Evolutionary conservation across 139 green algal genomes (phyloP), one percentile per base, ranked within the genome.

Genomic region (Pycnococcus provasolii): DNA sequence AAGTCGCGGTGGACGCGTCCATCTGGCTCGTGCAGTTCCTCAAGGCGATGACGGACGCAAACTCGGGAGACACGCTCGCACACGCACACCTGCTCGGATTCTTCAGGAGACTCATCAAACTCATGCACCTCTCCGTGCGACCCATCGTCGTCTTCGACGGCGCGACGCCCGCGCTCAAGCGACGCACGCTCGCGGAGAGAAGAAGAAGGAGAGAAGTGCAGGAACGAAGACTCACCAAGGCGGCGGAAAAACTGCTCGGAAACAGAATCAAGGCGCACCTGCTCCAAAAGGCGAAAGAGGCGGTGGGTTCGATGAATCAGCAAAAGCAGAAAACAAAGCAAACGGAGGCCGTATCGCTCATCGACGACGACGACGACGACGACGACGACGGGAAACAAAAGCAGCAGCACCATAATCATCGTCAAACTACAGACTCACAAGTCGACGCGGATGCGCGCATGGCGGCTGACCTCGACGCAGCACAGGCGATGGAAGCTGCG

Each of bases 81-180:
- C 95, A 96, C 60, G 94, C 94, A 0, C 93, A 98, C 77, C 64
- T 97, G 43, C 71, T 92, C 46, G 94, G 94, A 44, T 99, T 99
- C 77, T 96, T 99, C 75, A 74, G 88, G 2, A 71, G 94, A 40
- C 96, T 97, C 60, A 96, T 86, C 84, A 91, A 80, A 86, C 84
- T 99, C 67, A 77, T 99, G 26, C 96, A 90, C 80, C 86, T 96
- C 70, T 76, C 82, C 3, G 85, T 98, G 0, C 80, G 80, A 2
- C 93, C 93, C 13, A 84, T 99, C 2, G 97, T 99, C 72, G 89
- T 99, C 42, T 99, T 99, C 81, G 93, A 99, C 70, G 93, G 93
- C 53, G 83, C 78, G 46, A 95, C 91, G 1, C 93, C 93, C 4
- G 83, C 80, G 1, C 85, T 99, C 15, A 99, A 99, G 85, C 76